Evolutionary conservation across 306 rosid species (phyloP).

Genomic region (Inga laurina): DNA sequence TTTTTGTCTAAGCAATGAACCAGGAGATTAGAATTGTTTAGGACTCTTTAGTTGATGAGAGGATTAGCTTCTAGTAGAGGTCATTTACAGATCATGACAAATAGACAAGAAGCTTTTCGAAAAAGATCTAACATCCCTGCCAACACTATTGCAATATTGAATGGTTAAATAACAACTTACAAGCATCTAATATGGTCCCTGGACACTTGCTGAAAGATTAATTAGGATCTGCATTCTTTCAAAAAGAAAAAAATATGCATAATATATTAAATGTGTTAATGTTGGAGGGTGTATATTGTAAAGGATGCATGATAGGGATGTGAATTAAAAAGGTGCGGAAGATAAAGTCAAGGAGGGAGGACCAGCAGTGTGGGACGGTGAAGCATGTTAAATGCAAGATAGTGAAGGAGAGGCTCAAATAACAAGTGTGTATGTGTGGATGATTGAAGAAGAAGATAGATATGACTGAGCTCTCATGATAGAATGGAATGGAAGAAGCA

Average conservation of each 20-base stretch:
- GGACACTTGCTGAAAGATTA: too few species aligned
- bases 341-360: background rate
- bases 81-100: background rate
- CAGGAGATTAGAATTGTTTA: background rate
- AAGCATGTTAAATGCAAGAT: conserved; percentile 26
- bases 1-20: too few species aligned
- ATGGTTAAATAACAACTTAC: too few species aligned
- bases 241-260: too few species aligned
- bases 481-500: background rate
- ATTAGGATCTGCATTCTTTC: too few species aligned
- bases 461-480: conserved; percentile 44
- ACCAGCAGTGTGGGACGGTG: background rate
- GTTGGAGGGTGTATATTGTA: background rate
- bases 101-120: background rate
- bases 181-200: too few species aligned
- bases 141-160: too few species aligned
- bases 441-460: conserved; percentile 29
- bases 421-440: too few species aligned
- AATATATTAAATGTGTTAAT: background rate
- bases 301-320: background rate
- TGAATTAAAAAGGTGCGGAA: background rate
- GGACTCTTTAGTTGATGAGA: background rate
- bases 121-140: background rate
- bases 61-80: background rate
- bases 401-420: background rate